Evolutionary conservation across 441 rosid genomes (phyloP).

Genomic region (Aleurites moluccanus): DNA sequence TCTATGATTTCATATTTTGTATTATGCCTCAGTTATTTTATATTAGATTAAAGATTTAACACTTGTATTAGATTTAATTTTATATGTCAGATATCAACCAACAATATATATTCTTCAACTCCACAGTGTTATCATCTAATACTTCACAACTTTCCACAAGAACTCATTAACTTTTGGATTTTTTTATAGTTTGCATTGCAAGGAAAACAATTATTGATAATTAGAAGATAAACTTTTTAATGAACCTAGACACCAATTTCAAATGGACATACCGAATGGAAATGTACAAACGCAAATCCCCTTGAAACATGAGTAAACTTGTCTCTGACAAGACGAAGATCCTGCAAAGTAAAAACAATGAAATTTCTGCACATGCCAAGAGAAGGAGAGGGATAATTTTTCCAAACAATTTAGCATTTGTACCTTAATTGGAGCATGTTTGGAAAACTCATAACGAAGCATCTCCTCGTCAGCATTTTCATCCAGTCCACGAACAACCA

Average conservation of each 20-base stretch:
- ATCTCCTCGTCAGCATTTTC: slow-evolving; percentile 98
- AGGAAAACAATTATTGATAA: slow-evolving; percentile 4
- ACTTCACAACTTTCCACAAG: background rate
- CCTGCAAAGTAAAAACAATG: slow-evolving; percentile 51
- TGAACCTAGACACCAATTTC: slow-evolving; percentile 4
- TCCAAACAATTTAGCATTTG: background rate
- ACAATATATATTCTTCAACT: background rate
- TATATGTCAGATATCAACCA: background rate
- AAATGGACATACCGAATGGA: slow-evolving; percentile 69
- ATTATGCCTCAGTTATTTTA: background rate
- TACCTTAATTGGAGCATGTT: slow-evolving; percentile 98
- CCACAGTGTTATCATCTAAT: background rate
- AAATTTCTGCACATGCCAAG: slow-evolving; percentile 14
- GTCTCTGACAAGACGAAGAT: slow-evolving; percentile 98
- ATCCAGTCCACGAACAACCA: slow-evolving; percentile 97
- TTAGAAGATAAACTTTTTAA: background rate
- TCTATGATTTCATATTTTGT: background rate
- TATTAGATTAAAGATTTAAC: background rate
- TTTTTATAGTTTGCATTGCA: slow-evolving; percentile 1
- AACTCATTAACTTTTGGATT: background rate
- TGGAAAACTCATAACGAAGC: slow-evolving; percentile 97
- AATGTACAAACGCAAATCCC: slow-evolving; percentile 97
- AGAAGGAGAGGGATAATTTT: background rate
- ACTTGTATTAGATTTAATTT: background rate
- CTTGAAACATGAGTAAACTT: slow-evolving; percentile 98